phyloP scores from a whole-genome alignment of 1,139 yeast genomes.

The Saccharomycopsis phalli region DNA sequence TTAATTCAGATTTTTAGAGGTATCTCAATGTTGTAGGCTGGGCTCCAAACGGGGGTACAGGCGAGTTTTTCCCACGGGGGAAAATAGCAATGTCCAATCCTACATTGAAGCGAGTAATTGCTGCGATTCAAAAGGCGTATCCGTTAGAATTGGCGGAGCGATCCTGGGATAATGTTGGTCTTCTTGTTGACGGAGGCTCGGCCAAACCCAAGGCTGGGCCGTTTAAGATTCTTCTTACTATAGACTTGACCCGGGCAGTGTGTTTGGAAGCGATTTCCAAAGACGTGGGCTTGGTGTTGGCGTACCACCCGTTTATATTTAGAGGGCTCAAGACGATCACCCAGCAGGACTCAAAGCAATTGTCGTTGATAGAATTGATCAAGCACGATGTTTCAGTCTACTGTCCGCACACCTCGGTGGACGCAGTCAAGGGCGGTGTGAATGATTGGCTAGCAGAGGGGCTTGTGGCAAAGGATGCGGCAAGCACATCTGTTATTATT shows the following conservation, averaged over 20 bases:
- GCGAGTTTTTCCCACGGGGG: neutral
- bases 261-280: slow-evolving; percentile 71
- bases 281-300: slow-evolving; percentile 50
- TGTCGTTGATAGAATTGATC: slow-evolving; percentile 61
- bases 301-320: slow-evolving; percentile 94
- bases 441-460: slow-evolving; percentile 83
- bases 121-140: slow-evolving; percentile 56
- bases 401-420: slow-evolving; percentile 94
- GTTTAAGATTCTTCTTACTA: slow-evolving; percentile 55
- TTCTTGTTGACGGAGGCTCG: slow-evolving; percentile 54
- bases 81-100: neutral
- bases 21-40: neutral
- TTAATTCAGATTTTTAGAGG: no score
- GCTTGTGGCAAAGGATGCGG: slow-evolving; percentile 28
- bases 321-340: slow-evolving; percentile 73
- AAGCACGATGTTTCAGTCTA: slow-evolving; percentile 77
- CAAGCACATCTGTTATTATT: slow-evolving; percentile 30
- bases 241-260: slow-evolving; percentile 78
- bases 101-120: slow-evolving; percentile 33
- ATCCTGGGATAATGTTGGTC: slow-evolving; percentile 92
- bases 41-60: neutral
- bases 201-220: slow-evolving; percentile 20
- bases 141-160: slow-evolving; percentile 73
- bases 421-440: slow-evolving; percentile 86
- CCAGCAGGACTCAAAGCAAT: slow-evolving; percentile 65